A percentile compares a stretch with the other conserved stretches of the same genome.
Conservation (phyloP, 1,284 basidiomycete species). For the Dichomitus squalens region DNA sequence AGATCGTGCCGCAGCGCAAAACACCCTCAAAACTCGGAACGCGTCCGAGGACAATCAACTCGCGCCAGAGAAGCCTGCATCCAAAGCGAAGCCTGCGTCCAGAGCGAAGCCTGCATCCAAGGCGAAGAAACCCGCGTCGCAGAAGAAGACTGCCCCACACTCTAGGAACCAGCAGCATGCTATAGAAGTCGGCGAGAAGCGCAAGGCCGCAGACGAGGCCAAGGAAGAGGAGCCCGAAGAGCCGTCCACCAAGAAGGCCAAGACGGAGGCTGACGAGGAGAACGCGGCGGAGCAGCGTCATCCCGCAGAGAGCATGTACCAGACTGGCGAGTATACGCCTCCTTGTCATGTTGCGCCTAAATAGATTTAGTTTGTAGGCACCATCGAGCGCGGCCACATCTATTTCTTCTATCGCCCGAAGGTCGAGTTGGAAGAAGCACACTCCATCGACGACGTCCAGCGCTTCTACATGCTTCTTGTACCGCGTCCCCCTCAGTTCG, state of each 20-base stretch:
- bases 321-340: slow-evolving; percentile 30
- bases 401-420: slow-evolving; percentile 73
- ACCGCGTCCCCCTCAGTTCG: slow-evolving; percentile 51
- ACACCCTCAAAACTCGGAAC: too few species aligned
- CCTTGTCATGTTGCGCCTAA: neutral
- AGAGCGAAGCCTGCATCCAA: slow-evolving; percentile 11
- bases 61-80: too few species aligned
- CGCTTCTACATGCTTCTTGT: slow-evolving; percentile 67
- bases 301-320: slow-evolving; percentile 14
- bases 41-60: slow-evolving; percentile 4
- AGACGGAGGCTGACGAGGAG: slow-evolving; percentile 15
- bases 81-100: neutral
- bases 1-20: too few species aligned
- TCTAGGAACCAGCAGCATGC: slow-evolving; percentile 1
- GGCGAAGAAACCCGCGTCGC: slow-evolving; percentile 16
- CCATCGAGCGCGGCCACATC: slow-evolving; percentile 60
- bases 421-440: slow-evolving; percentile 55
- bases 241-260: slow-evolving; percentile 27
- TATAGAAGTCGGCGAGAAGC: slow-evolving; percentile 17
- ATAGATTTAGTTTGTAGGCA: slow-evolving; percentile 36
- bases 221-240: slow-evolving; percentile 13
- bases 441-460: slow-evolving; percentile 60
- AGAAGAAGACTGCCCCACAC: slow-evolving; percentile 5
- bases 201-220: slow-evolving; percentile 10
- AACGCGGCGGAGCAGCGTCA: slow-evolving; percentile 15